Base-by-base conservation (phyloP, 768 basidiomycete genomes). In the Collybia mongolica region DNA sequence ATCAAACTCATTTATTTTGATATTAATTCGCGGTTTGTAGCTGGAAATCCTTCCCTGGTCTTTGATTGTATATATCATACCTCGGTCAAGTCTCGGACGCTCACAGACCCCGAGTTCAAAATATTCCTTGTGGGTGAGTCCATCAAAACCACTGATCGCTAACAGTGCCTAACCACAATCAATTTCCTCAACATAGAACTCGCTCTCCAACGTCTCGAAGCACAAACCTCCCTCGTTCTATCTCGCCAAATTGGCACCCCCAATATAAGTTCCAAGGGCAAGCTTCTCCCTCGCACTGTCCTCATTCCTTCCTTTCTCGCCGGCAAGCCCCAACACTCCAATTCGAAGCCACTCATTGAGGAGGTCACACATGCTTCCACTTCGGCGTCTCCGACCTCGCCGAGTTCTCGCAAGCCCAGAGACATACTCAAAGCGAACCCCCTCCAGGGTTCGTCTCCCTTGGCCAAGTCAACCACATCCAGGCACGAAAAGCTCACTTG, bases 261-360 rank as follows among this genome's bases (percentile, higher is more conserved):
- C 5, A 93, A 92, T 65, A 88, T 93, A 46, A 67, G 77, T 2
- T 82, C 83, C 46, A 93, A 92, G 64, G 90, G 90, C n/a, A 79
- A 74, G 57, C 77, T 85, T 1, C 59, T 62, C 22, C 75, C 82
- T 12, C 81, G 88, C 28, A 77, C 75, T 11, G 82, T 82, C 1
- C 61, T 71, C 37, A 71, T 91, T 20, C 85, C 86, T 4, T 56
- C 71, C 17, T 57, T 68, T 4, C 65, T 82, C 18, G 71, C 70
- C 46, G 26, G 45, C 39, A 36, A 42, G 15, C 19, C 49, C 22
- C 24, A 40, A n/a, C 17, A 47, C 9, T 29, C 48, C 23, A 32
- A 51, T 24, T 64, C 60, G 29, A 73, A 60, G 52, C 72, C 68
- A 18, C 71, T 80, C n/a, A 80, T 85, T 48, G 72, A 81, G 58